Percentiles rank a stretch among this genome's conserved stretches.
These are phyloP conservation scores for Botrytis fragariae DNA, from an alignment of 2,329 filamentous ascomycete genomes.

Conservation along the genomic window DNA sequence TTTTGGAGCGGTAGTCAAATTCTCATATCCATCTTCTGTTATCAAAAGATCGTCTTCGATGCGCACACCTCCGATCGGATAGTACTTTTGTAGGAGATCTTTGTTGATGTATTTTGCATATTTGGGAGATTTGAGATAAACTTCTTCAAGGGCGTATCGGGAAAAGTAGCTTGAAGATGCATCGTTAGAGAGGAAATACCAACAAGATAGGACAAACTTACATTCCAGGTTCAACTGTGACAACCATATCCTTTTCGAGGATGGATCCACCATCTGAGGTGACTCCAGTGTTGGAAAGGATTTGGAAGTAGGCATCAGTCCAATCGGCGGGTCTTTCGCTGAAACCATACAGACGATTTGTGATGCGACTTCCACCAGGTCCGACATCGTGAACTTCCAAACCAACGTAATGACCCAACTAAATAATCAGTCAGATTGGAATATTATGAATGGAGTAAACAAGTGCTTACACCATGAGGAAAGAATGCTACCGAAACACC, in stretches of 20 bases:
- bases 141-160: slow-evolving; percentile 67
- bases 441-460: background rate
- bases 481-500: slow-evolving; percentile 62
- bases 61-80: slow-evolving; percentile 79
- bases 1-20: slow-evolving; percentile 79
- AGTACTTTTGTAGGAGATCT: slow-evolving; percentile 65
- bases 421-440: background rate
- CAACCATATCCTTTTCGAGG: slow-evolving; percentile 62
- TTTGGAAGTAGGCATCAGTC: slow-evolving; percentile 24
- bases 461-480: slow-evolving; percentile 51
- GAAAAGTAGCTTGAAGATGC: slow-evolving; percentile 63
- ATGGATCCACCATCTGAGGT: slow-evolving; percentile 32
- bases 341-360: slow-evolving; percentile 37
- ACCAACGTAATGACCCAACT: slow-evolving; percentile 53
- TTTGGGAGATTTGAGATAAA: slow-evolving; percentile 57
- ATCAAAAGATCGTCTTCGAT: slow-evolving; percentile 91
- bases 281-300: slow-evolving; percentile 20
- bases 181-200: background rate
- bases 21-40: slow-evolving; percentile 74
- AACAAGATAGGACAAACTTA: slow-evolving; percentile 39
- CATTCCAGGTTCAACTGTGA: slow-evolving; percentile 78
- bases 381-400: slow-evolving; percentile 63
- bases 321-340: slow-evolving; percentile 17
- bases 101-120: slow-evolving; percentile 65
- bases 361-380: slow-evolving; percentile 37